Percentiles rank a stretch among this genome's conserved stretches.
phyloP scores from a whole-genome alignment of 2,329 filamentous ascomycete genomes.

The Ramichloridium luteum region DNA sequence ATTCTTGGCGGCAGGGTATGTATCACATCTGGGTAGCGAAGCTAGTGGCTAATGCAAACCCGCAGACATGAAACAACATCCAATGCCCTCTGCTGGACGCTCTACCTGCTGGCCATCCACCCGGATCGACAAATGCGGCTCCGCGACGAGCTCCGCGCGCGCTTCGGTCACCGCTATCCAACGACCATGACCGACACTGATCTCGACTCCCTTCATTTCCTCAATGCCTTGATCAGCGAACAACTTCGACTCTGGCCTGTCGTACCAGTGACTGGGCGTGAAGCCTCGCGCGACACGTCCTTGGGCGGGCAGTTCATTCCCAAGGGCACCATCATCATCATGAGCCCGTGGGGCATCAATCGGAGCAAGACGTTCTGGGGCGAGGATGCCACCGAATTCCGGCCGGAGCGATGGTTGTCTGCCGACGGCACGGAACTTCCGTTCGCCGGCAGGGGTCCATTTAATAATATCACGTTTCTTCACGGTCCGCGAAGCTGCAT shows the following conservation, averaged over 20 bases:
- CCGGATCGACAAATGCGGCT: conserved; percentile 2
- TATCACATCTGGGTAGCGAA: conserved; percentile 1
- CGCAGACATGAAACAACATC: conserved; percentile 59
- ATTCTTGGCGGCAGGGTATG: conserved; percentile 36
- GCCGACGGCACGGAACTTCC: conserved; percentile 1
- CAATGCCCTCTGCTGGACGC: conserved; percentile 57
- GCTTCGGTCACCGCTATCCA: not conserved
- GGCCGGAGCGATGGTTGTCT: conserved; percentile 4
- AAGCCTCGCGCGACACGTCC: conserved; percentile 3
- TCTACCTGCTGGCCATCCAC: conserved; percentile 48
- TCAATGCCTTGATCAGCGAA: conserved; percentile 65
- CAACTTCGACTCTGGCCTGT: conserved; percentile 5
- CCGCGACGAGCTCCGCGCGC: conserved; percentile 1
- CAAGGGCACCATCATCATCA: conserved; percentile 2
- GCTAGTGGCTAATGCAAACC: not conserved
- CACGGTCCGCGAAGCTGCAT: conserved; percentile 5
- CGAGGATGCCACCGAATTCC: conserved; percentile 1
- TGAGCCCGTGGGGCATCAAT: conserved; percentile 2
- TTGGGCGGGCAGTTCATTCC: conserved; percentile 4
- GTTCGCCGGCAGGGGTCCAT: conserved; percentile 1
- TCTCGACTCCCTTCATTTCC: conserved; percentile 60
- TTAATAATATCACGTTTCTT: conserved; percentile 19
- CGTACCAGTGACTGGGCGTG: conserved; percentile 3
- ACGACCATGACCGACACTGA: not conserved
- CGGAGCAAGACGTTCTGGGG: conserved; percentile 1